phyloP scores from a whole-genome alignment of 1,139 yeast species.

The Protomyces gravidus region DNA sequence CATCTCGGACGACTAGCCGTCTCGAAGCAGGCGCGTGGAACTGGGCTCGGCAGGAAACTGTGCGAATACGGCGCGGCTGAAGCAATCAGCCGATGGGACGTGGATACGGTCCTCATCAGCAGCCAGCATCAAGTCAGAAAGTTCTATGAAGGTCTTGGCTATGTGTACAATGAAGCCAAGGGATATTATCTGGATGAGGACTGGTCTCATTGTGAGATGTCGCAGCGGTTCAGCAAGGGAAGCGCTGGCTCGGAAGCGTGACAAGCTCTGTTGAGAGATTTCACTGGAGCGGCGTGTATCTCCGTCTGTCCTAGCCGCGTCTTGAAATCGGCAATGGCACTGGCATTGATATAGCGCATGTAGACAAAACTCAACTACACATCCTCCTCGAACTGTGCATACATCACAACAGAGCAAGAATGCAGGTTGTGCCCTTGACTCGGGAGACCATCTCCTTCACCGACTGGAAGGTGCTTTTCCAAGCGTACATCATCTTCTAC shows the following conservation, averaged over 20 bases:
- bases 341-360: too few relatives aligned
- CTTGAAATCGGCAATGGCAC: too few relatives aligned
- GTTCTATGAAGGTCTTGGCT: conserved; percentile 17
- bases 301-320: too few relatives aligned
- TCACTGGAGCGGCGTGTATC: too few relatives aligned
- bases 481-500: conserved; percentile 15
- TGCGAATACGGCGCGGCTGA: conserved; percentile 3
- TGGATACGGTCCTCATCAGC: conserved; percentile 1
- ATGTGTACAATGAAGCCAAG: neutral
- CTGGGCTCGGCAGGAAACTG: conserved; percentile 1
- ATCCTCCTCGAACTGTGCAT: too few relatives aligned
- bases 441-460: neutral
- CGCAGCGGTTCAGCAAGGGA: neutral
- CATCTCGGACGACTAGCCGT: conserved; percentile 18
- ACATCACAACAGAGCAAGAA: too few relatives aligned
- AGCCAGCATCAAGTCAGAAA: conserved; percentile 23
- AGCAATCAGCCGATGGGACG: conserved; percentile 2
- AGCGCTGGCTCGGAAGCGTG: too few relatives aligned
- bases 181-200: conserved; percentile 22
- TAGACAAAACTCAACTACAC: too few relatives aligned
- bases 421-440: neutral
- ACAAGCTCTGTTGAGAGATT: too few relatives aligned
- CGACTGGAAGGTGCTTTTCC: conserved; percentile 6
- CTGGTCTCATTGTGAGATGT: conserved; percentile 3
- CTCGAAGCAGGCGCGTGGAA: conserved; percentile 14